Evolutionary conservation across 305 asterid genomes (phyloP).

Genomic region (Plantago lanceolata): DNA sequence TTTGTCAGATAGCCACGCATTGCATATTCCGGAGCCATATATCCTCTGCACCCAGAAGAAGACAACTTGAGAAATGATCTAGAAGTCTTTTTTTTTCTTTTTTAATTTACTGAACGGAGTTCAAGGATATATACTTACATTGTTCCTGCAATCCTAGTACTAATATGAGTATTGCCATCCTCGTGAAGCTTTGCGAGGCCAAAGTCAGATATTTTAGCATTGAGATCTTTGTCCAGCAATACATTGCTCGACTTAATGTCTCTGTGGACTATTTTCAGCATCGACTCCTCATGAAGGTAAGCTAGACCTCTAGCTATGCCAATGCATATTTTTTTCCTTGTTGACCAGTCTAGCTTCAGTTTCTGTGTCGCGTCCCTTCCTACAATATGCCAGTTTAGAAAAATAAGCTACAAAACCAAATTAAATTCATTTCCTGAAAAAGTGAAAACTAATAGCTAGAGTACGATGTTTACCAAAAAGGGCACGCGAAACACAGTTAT

Average conservation of each 20-base stretch:
- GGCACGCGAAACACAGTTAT: constrained; percentile 78
- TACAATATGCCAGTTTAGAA: constrained; percentile 20
- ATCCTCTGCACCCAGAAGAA: constrained; percentile 55
- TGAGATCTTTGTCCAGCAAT: constrained; percentile 71
- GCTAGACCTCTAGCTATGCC: constrained; percentile 80
- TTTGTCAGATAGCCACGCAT: constrained; percentile 83
- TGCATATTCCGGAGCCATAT: constrained; percentile 95
- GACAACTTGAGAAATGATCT: not conserved
- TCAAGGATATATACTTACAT: constrained; percentile 52
- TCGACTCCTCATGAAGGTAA: constrained; percentile 87
- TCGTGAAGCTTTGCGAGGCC: constrained; percentile 88
- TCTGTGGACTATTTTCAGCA: constrained; percentile 73
- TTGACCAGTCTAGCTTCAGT: constrained; percentile 70
- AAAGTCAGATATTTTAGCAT: constrained; percentile 80
- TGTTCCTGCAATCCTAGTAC: constrained; percentile 91
- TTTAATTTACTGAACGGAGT: not conserved
- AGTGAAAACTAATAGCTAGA: not conserved
- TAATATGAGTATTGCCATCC: constrained; percentile 69
- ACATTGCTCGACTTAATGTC: constrained; percentile 87
- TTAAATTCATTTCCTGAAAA: not conserved
- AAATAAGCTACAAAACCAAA: constrained; percentile 8
- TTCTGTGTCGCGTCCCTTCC: constrained; percentile 50
- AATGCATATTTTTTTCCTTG: constrained; percentile 65
- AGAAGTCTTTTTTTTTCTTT: too few relatives aligned
- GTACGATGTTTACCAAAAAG: constrained; percentile 59